Evolutionary conservation across 441 rosid species (phyloP).

Genomic region (Euphorbia celastroides): DNA sequence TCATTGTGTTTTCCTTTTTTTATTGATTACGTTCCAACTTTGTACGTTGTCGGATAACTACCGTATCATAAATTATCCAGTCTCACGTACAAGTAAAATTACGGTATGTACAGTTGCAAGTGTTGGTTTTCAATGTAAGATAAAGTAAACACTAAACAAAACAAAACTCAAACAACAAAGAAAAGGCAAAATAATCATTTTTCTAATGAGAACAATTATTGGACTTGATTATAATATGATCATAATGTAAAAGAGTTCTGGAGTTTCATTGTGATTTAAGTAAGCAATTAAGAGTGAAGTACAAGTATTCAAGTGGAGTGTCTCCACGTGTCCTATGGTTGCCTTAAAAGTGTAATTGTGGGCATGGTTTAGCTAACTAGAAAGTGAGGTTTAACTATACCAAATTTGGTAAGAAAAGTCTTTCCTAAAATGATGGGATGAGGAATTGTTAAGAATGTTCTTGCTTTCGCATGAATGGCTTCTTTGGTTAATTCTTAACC

Average conservation of each 20-base stretch:
- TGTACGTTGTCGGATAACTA: no score
- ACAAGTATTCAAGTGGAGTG: constrained; percentile 12
- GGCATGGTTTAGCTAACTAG: constrained; percentile 5
- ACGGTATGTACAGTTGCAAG: no score
- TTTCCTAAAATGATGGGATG: neutral
- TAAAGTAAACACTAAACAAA: no score
- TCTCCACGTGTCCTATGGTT: constrained; percentile 26
- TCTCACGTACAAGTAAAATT: no score
- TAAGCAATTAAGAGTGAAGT: constrained; percentile 17
- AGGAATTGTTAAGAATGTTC: neutral
- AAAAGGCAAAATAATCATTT: no score
- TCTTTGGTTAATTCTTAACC: no score
- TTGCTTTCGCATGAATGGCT: constrained; percentile 4
- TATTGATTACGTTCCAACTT: no score
- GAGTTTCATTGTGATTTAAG: constrained; percentile 23
- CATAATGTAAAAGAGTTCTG: neutral
- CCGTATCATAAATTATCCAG: no score
- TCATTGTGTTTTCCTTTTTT: no score
- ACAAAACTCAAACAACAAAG: no score
- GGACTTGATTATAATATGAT: neutral
- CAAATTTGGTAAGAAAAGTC: neutral
- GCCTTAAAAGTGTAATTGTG: constrained; percentile 33
- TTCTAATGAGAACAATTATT: neutral
- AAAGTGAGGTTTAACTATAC: constrained; percentile 1
- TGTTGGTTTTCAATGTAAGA: no score